These are phyloP conservation scores for Abelmoschus esculentus DNA, from an alignment of 345 rosid genomes.

Conservation along the genomic window DNA sequence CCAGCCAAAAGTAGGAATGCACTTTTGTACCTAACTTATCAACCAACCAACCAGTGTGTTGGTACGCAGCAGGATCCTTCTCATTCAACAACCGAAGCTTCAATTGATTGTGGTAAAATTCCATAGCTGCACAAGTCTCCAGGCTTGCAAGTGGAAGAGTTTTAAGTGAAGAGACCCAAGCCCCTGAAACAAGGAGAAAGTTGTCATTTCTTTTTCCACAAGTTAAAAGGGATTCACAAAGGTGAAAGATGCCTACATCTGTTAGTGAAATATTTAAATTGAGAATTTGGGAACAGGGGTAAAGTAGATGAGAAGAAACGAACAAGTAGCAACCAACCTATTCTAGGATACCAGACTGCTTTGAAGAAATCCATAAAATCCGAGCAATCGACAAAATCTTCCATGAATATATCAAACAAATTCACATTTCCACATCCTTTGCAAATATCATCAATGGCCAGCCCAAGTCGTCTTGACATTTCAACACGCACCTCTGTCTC, in stretches of 20 bases:
- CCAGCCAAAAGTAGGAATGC: constrained; percentile 95
- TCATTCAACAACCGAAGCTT: constrained; percentile 71
- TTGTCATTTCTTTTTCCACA: too few relatives aligned
- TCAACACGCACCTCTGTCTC: constrained; percentile 47
- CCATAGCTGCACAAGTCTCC: constrained; percentile 84
- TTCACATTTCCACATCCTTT: constrained; percentile 41
- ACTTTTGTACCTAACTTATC: constrained; percentile 86
- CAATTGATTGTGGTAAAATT: constrained; percentile 80
- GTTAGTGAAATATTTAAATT: too few relatives aligned
- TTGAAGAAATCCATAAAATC: constrained; percentile 80
- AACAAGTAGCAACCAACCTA: constrained; percentile 34
- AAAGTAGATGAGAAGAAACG: too few relatives aligned
- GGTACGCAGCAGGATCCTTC: constrained; percentile 51
- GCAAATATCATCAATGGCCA: constrained; percentile 57
- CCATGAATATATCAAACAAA: constrained; percentile 48
- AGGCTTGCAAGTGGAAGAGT: constrained; percentile 76
- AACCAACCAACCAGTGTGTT: constrained; percentile 89
- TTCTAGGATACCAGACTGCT: constrained; percentile 74
- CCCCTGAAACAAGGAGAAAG: constrained; percentile 33
- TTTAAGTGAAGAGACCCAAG: constrained; percentile 50
- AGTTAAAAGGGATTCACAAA: too few relatives aligned
- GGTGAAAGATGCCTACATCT: too few relatives aligned
- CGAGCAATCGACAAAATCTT: constrained; percentile 48
- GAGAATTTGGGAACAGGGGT: too few relatives aligned
- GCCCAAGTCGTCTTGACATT: constrained; percentile 55